Conservation (phyloP, 140 eudicot genomes). For the Oenanthe javanica region DNA sequence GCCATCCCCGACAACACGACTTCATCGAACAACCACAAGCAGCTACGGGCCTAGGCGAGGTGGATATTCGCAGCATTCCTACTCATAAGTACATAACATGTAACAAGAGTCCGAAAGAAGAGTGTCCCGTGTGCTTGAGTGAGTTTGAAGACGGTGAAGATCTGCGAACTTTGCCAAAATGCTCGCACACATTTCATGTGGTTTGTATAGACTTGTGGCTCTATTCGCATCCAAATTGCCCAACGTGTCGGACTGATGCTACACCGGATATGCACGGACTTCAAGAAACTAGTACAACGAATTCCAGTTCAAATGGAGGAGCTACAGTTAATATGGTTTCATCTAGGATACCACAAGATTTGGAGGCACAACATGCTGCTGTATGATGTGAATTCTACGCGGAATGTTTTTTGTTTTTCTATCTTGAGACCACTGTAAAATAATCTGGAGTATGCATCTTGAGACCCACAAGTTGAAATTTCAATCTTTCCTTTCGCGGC, state of each 20-base stretch:
- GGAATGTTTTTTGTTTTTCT: not conserved
- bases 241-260: conserved; percentile 41
- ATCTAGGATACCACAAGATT: conserved; percentile 15
- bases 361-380: not conserved
- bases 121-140: conserved; percentile 44
- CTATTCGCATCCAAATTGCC: conserved; percentile 50
- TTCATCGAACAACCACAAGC: not conserved
- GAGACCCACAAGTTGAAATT: not conserved
- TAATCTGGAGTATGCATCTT: not conserved
- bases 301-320: conserved; percentile 11
- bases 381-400: not conserved
- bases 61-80: conserved; percentile 23
- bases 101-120: conserved; percentile 18
- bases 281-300: not conserved
- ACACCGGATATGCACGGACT: conserved; percentile 1
- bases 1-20: conserved; percentile 20
- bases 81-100: conserved; percentile 32
- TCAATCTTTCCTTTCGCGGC: conserved; percentile 21
- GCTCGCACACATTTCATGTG: conserved; percentile 54
- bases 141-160: conserved; percentile 62
- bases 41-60: not conserved
- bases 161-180: conserved; percentile 51
- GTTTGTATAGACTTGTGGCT: conserved; percentile 63
- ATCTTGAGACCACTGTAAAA: not conserved
- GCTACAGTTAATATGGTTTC: conserved; percentile 10